Base-by-base conservation (phyloP, 2,329 filamentous ascomycete species). In the Boeremia lycopersici region DNA sequence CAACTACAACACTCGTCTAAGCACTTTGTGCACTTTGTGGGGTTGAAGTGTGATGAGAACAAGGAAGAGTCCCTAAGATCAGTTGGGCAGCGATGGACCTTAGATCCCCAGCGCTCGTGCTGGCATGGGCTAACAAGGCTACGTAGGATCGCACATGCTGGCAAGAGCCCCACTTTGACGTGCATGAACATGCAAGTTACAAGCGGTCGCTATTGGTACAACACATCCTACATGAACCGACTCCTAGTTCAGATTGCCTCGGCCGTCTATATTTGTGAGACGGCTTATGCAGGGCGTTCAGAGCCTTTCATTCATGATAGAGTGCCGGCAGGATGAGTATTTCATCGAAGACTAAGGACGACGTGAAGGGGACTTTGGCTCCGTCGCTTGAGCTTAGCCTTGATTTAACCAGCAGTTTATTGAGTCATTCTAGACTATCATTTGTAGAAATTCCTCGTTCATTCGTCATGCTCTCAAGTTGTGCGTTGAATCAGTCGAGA, bases 171-270 rank as follows among this genome's bases (percentile, higher is more conserved):
- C 44, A 39, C 34, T 31, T 19, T 23, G 34, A 10, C 31, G 13
- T 50, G 48, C 48, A 23, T 45, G 39, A 15, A 35, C 43, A 35
- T 49, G 46, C 41, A 51, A 40, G 47, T 35, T 28, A 25, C 12
- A 11, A 7, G 25, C 4, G 35, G 12, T 26, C 13, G 33, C 31
- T 2, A 55, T 55, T 44, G 42, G 31, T n/a, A 42, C 31, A 36
- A 26, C 26, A 17, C 44, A 39, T 39, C 15, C 15, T 26, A 23
- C 44, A 34, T 35, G 8, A 15, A 39, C 31, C 4, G 30, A 28
- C 30, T 19, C 12, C 3, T 2, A 8, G 4, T 30, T 5, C 13
- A n/a, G 38, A 17, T 8, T 23, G 40, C 28, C 12, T 42, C 17
- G 12, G 11, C 19, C 19, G 19, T 23, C 19, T 23, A 23, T 23